Conservation (phyloP, 2,329 filamentous ascomycete genomes). For the Aureobasidium pullulans region DNA sequence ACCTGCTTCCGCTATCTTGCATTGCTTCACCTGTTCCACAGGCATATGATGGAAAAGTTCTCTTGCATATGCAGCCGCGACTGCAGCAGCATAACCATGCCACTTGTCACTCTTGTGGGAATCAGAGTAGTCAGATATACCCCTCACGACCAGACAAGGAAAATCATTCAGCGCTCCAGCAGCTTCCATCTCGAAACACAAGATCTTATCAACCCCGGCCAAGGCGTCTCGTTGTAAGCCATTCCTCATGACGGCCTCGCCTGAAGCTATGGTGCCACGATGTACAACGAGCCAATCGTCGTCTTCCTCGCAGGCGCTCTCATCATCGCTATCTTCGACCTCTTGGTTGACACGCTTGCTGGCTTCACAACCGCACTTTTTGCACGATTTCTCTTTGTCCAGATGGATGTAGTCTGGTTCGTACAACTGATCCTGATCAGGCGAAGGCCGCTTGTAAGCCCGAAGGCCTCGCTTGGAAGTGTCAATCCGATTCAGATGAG, state of each 20-base stretch:
- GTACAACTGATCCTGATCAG: neutral
- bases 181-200: constrained; percentile 23
- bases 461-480: neutral
- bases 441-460: neutral
- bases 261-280: constrained; percentile 22
- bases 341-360: neutral
- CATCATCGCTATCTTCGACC: neutral
- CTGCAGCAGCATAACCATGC: constrained; percentile 20
- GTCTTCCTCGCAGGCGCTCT: neutral
- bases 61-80: constrained; percentile 18
- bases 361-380: neutral
- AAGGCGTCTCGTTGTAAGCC: constrained; percentile 15
- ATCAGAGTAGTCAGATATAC: constrained; percentile 21
- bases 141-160: constrained; percentile 21
- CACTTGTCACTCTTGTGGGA: constrained; percentile 21
- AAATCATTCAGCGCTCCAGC: constrained; percentile 19
- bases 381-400: neutral
- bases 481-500: neutral
- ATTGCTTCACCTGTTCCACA: constrained; percentile 2
- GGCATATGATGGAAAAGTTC: constrained; percentile 6
- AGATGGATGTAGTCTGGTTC: neutral
- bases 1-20: neutral
- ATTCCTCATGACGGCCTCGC: constrained; percentile 26
- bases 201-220: constrained; percentile 18
- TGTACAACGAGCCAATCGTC: constrained; percentile 13